Conservation (phyloP, 169 alveolate genomes). For the Eimeria necatrix region DNA sequence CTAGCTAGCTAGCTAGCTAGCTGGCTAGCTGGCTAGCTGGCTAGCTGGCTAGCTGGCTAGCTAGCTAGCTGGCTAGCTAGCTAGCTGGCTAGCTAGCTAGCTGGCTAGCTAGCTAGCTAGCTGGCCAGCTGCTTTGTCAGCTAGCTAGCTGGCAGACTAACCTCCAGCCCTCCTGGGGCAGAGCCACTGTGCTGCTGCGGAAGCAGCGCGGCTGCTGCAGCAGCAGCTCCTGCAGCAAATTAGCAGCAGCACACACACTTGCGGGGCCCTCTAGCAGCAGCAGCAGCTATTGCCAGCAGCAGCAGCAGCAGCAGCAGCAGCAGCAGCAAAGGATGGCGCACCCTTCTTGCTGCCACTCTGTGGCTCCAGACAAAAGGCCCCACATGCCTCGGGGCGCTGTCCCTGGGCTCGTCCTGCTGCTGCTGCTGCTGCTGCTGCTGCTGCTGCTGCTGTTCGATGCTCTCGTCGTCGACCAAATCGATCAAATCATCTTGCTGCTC, state of each 20-base stretch:
- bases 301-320: too few species aligned
- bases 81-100: too few species aligned
- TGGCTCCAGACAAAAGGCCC: neutral
- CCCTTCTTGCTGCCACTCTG: neutral
- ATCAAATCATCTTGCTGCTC: neutral
- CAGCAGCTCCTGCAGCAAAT: neutral
- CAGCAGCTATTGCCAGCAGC: neutral
- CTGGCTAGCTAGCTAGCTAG: too few species aligned
- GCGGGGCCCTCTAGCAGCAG: neutral
- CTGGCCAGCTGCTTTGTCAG: too few species aligned
- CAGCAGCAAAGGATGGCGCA: neutral
- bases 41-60: too few species aligned
- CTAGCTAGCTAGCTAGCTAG: too few species aligned
- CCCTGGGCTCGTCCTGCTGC: neutral
- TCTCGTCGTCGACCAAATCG: neutral
- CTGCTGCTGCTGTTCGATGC: slow-evolving; percentile 17
- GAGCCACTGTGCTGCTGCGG: neutral
- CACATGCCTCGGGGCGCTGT: neutral
- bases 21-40: too few species aligned
- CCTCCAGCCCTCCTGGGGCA: neutral
- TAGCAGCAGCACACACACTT: neutral
- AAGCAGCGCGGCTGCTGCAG: neutral
- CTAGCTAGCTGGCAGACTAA: too few species aligned
- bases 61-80: too few species aligned
- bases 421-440: slow-evolving; percentile 29